Base-by-base conservation (phyloP, 2,329 filamentous ascomycete genomes). In the Sphaerostilbella broomeana region DNA sequence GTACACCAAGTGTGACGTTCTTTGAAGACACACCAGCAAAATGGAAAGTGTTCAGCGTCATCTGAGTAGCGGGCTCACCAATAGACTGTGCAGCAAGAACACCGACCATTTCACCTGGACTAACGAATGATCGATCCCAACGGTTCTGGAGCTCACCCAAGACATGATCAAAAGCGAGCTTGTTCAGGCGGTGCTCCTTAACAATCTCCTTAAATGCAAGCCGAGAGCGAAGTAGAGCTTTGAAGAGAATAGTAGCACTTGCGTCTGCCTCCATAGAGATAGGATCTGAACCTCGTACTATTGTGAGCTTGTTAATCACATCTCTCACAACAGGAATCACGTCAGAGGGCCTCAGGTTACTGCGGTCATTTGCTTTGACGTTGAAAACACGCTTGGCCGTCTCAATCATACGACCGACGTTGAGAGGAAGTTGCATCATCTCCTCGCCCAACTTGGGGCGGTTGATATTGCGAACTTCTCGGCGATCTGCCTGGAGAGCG, bases 21-120 rank as follows among this genome's bases (percentile, higher is more conserved):
- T 98, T 98, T 17, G 90, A 95, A 25, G 94, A 95, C 45, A 98
- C 88, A 95, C 92, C 92, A 63, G 92, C 89, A 63, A 98, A 98
- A 73, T 98, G 92, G 84, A 98, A 98, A 17, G 92, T 98, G 69
- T 98, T 98, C 45, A 98, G 70, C 1, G 92, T 98, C 92, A 98
- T 98, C 72, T 98, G 92, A 1, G 92, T 98, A 16, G 92, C 94
- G 27, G 92, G 92, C 64, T 98, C 92, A 69, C 92, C 92, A 59
- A 98, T 98, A 21, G 92, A 98, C 67, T 98, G 92, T 6, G 94
- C 92, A 47, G 92, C 92, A 55, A 98, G 70, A 16, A 98, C 92
- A 68, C 92, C 92, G 41, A 98, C 92, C 92, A 98, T 98, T 61
- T 98, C 94, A 58, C 94, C 92, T 33, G 92, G 90, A 53, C 81